phyloP scores from a whole-genome alignment of 208 protist genomes.

The Trypanosoma scelopori region DNA sequence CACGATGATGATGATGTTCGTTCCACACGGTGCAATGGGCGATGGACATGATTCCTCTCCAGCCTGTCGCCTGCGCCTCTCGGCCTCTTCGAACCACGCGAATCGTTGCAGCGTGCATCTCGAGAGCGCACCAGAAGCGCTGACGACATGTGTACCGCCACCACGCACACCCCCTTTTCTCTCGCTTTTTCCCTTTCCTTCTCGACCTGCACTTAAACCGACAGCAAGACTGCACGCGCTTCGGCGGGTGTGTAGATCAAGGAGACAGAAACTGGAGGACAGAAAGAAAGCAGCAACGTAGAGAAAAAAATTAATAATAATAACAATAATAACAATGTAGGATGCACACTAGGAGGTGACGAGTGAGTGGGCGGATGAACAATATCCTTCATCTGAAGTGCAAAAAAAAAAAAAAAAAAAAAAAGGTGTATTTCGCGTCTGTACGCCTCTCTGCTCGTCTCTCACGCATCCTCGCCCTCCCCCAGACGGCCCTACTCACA shows the following conservation, averaged over 20 bases:
- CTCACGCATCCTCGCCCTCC: background rate
- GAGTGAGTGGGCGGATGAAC: background rate
- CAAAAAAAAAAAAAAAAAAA: slow-evolving; percentile 6
- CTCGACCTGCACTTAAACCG: too few species aligned
- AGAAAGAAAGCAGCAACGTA: background rate
- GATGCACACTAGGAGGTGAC: background rate
- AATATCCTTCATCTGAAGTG: background rate
- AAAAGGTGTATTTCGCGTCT: background rate
- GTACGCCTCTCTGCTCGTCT: background rate
- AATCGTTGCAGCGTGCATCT: too few species aligned
- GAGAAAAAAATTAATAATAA: background rate
- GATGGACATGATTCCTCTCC: slow-evolving; percentile 5
- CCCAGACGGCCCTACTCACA: background rate
- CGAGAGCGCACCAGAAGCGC: too few species aligned
- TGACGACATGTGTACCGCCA: too few species aligned
- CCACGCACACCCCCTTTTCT: too few species aligned
- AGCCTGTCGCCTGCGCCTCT: background rate
- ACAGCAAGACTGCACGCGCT: too few species aligned
- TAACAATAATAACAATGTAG: too few species aligned
- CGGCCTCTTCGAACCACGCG: slow-evolving; percentile 5
- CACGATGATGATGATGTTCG: background rate
- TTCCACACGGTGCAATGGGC: slow-evolving; percentile 4
- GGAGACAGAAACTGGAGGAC: slow-evolving; percentile 1
- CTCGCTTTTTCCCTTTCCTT: too few species aligned
- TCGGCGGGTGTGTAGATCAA: background rate